Conservation (phyloP, 1,284 basidiomycete species). For the Filobasidium uniguttulatum region DNA sequence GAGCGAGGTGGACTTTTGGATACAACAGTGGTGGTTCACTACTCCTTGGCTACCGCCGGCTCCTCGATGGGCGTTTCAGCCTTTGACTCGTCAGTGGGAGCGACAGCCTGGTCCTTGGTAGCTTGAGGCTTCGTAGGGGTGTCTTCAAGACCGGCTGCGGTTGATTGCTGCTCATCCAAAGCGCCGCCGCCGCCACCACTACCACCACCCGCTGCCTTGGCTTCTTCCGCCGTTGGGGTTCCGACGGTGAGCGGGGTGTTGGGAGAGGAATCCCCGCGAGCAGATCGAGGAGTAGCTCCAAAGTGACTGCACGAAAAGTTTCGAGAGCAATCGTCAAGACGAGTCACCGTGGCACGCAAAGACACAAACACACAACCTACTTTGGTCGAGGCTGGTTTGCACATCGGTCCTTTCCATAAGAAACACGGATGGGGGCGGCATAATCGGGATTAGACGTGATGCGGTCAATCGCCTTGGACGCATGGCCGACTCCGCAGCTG, state of each 20-base stretch:
- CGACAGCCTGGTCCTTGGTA: background rate
- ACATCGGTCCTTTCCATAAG: conserved; percentile 89
- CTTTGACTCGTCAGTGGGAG: background rate
- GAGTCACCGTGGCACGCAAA: background rate
- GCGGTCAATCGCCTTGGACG: conserved; percentile 87
- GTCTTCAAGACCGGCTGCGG: too few relatives aligned
- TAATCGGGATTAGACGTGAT: conserved; percentile 78
- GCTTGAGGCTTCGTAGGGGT: too few relatives aligned
- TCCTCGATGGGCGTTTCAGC: too few relatives aligned
- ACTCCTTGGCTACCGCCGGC: too few relatives aligned
- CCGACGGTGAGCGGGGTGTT: too few relatives aligned
- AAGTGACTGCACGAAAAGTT: background rate
- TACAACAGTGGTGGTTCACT: too few relatives aligned
- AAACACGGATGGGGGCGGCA: conserved; percentile 61
- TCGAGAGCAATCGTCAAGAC: background rate
- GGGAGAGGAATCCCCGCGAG: background rate
- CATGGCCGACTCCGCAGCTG: conserved; percentile 68
- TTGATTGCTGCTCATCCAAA: background rate
- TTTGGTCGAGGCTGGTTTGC: conserved; percentile 39
- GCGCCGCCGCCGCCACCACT: background rate
- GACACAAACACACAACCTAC: conserved; percentile 1
- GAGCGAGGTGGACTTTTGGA: too few relatives aligned
- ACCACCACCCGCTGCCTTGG: background rate
- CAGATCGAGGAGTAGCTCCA: background rate
- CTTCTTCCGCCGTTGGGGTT: background rate